A percentile compares a stretch with the other conserved stretches of the same genome.
These are phyloP conservation scores for Filosporella fistucella DNA, from an alignment of 495 filamentous ascomycete species.

Conservation along the genomic window DNA sequence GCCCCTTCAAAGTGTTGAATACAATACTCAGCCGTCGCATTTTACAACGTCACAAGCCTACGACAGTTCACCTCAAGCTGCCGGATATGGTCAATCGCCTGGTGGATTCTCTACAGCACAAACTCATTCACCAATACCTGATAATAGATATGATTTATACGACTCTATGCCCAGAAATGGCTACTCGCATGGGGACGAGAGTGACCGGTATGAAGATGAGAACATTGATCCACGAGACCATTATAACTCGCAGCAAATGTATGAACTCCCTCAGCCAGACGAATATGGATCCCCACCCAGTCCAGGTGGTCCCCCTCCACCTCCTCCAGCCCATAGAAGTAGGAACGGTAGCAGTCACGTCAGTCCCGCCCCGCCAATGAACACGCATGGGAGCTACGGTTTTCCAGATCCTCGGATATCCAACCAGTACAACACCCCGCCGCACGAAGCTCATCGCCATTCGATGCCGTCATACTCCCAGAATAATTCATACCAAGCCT, in stretches of 20 bases:
- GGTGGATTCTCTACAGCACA: neutral
- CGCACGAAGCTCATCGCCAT: slow-evolving; percentile 17
- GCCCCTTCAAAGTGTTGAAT: slow-evolving; percentile 38
- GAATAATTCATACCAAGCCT: slow-evolving; percentile 15
- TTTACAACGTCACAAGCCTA: slow-evolving; percentile 11
- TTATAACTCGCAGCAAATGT: slow-evolving; percentile 12
- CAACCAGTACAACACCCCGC: slow-evolving; percentile 5
- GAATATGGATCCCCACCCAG: slow-evolving; percentile 21
- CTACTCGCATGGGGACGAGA: slow-evolving; percentile 2
- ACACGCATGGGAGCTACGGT: slow-evolving; percentile 17
- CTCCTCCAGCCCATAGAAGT: slow-evolving; percentile 24
- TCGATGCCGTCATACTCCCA: slow-evolving; percentile 17
- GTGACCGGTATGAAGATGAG: slow-evolving; percentile 12
- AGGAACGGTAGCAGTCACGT: slow-evolving; percentile 11
- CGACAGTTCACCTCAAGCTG: slow-evolving; percentile 9
- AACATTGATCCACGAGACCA: slow-evolving; percentile 10
- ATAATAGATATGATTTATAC: slow-evolving; percentile 17
- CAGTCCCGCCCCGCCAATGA: slow-evolving; percentile 12
- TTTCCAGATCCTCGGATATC: slow-evolving; percentile 6
- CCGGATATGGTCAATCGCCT: slow-evolving; percentile 15
- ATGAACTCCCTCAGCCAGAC: slow-evolving; percentile 17
- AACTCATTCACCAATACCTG: neutral
- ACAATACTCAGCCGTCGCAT: slow-evolving; percentile 30
- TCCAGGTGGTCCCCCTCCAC: slow-evolving; percentile 23
- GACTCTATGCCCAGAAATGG: slow-evolving; percentile 13